Conservation (phyloP, 2,329 filamentous ascomycete species). For the Pestalotiopsis sp. region DNA sequence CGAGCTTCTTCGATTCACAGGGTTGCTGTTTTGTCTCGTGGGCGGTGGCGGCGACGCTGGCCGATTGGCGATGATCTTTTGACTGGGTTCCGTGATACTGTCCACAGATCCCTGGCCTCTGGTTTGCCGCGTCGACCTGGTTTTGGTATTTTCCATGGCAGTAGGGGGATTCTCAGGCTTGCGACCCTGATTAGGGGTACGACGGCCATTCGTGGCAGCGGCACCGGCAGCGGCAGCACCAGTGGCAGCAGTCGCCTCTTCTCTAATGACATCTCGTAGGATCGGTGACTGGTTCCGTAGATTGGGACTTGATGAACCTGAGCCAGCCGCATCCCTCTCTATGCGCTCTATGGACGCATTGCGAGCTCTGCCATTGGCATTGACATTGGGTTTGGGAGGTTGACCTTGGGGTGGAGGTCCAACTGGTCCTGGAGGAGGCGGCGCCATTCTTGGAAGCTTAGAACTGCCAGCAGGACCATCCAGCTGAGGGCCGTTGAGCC, state of each 20-base stretch:
- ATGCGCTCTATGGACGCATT: constrained; percentile 54
- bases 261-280: constrained; percentile 43
- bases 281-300: constrained; percentile 45
- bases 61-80: constrained; percentile 45
- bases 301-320: constrained; percentile 39
- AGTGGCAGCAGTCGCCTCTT: constrained; percentile 48
- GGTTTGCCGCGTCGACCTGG: constrained; percentile 52
- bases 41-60: constrained; percentile 63
- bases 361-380: constrained; percentile 44
- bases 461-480: constrained; percentile 33
- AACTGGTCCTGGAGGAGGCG: constrained; percentile 40
- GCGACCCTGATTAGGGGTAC: constrained; percentile 61
- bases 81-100: constrained; percentile 61
- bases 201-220: constrained; percentile 56
- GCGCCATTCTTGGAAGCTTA: constrained; percentile 42
- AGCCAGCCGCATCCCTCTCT: constrained; percentile 35
- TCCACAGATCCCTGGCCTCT: constrained; percentile 70
- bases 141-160: constrained; percentile 39
- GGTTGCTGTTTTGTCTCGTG: constrained; percentile 58
- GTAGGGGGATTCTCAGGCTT: constrained; percentile 35
- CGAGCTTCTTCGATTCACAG: constrained; percentile 62
- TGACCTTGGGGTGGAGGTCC: constrained; percentile 60
- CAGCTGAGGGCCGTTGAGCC: constrained; percentile 42
- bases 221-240: constrained; percentile 33
- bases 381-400: constrained; percentile 50